Evolutionary conservation across 192 early-diverging fungal species (phyloP), one percentile per base, ranked within the genome.

Genomic region (Chytriomyces sp.): DNA sequence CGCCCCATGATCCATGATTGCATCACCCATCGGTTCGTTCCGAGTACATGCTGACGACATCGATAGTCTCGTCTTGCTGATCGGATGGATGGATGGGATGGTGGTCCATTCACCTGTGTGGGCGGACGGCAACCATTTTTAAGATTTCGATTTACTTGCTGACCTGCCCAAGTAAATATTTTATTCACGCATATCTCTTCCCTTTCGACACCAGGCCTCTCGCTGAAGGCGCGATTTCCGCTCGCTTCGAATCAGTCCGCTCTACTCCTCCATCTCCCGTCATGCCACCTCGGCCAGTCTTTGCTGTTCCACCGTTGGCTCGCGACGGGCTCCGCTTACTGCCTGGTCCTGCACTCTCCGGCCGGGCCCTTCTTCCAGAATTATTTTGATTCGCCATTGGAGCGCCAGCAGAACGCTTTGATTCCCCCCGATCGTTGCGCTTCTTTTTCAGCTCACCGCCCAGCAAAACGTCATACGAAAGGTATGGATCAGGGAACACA

Each of bases 401-500:
- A 16, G 43, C 23, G 23, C 13, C 28, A n/a, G 68, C 20, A 1
- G 77, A 10, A n/a, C 43, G 63, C 48, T 68, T 69, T 8, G 59
- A 20, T 26, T 48, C 76, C 2, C 35, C n/a, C 20, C 64, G 53
- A 46, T 23, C 57, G 20, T 11, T 45, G 47, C 62, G 24, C 60
- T 80, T 76, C 79, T 85, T 67, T 70, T 75, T 53, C 53, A 76
- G 45, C 67, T 67, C 71, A 81, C 70, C 62, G 13, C 73, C 79
- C 44, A 65, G 46, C 61, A 82, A 78, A n/a, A 82, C 67, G 62
- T 90, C 89, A 75, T 90, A 90, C 0, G 82, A 79, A 8, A 90
- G 75, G 67, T 85, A 90, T 23, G 82, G 75, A 74, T 90, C 89
- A 18, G 82, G 83, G 69, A 90, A 90, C n/a, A 82, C 83, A 60